These are phyloP conservation scores for Purpureocillium takamizusanense DNA, from an alignment of 2,329 filamentous ascomycete genomes.

Conservation along the genomic window DNA sequence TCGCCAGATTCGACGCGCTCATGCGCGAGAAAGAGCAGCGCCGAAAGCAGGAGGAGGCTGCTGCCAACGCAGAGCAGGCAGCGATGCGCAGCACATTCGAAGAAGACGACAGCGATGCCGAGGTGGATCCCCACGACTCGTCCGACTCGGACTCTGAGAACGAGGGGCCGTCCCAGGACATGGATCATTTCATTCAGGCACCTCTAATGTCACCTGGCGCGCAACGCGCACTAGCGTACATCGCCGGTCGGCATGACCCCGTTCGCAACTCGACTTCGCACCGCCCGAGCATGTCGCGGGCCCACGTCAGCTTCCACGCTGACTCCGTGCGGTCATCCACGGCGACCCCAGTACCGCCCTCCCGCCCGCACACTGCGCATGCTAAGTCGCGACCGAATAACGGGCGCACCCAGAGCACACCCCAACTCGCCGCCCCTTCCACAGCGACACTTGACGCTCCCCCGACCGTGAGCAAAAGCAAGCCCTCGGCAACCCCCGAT, in stretches of 20 bases:
- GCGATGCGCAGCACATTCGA: slow-evolving; percentile 42
- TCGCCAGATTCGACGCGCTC: slow-evolving; percentile 56
- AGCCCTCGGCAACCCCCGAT: slow-evolving; percentile 17
- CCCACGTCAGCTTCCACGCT: slow-evolving; percentile 22
- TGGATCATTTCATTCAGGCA: slow-evolving; percentile 12
- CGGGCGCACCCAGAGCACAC: slow-evolving; percentile 37
- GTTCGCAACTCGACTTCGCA: slow-evolving; percentile 18
- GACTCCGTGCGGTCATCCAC: slow-evolving; percentile 10
- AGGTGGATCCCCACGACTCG: slow-evolving; percentile 26
- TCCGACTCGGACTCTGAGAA: slow-evolving; percentile 32
- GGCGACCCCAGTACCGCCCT: slow-evolving; percentile 13
- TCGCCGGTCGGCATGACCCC: slow-evolving; percentile 32
- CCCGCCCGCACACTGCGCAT: slow-evolving; percentile 46
- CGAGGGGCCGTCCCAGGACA: slow-evolving; percentile 26
- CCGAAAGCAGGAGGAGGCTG: slow-evolving; percentile 29
- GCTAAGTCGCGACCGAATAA: slow-evolving; percentile 35
- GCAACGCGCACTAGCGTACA: slow-evolving; percentile 41
- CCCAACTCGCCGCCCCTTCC: slow-evolving; percentile 26
- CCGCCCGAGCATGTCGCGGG: slow-evolving; percentile 20
- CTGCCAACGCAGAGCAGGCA: slow-evolving; percentile 19
- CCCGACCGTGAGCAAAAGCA: slow-evolving; percentile 5
- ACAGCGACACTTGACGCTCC: slow-evolving; percentile 14
- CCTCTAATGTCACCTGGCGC: slow-evolving; percentile 34
- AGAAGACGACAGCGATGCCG: slow-evolving; percentile 36
- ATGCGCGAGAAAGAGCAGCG: slow-evolving; percentile 53